These are phyloP conservation scores for Saraca asoca DNA, from an alignment of 331 rosid genomes.

Conservation along the genomic window DNA sequence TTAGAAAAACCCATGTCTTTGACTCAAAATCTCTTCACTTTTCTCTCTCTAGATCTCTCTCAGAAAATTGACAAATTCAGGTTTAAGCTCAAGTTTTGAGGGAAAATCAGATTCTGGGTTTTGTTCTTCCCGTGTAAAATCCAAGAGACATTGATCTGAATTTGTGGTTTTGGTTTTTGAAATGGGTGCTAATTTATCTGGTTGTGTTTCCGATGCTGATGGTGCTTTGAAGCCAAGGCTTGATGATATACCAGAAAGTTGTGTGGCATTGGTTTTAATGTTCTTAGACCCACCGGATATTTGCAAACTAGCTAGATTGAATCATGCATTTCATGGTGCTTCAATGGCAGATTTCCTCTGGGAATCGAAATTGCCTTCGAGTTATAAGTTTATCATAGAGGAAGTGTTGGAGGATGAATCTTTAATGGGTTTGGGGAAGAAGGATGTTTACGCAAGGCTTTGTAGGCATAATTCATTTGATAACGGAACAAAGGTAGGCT, in stretches of 20 bases:
- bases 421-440: slow-evolving; percentile 34
- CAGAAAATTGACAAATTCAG: slow-evolving; percentile 60
- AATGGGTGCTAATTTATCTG: slow-evolving; percentile 76
- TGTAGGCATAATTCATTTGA: slow-evolving; percentile 51
- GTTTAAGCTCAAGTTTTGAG: slow-evolving; percentile 52
- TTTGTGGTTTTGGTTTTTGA: not conserved
- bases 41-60: slow-evolving; percentile 49
- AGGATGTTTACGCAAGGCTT: slow-evolving; percentile 54
- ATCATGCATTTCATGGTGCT: slow-evolving; percentile 54
- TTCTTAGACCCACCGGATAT: slow-evolving; percentile 54
- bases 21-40: slow-evolving; percentile 23
- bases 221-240: slow-evolving; percentile 48
- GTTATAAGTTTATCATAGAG: slow-evolving; percentile 43
- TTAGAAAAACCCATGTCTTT: slow-evolving; percentile 50
- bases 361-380: slow-evolving; percentile 58
- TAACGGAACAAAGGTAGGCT: slow-evolving; percentile 51
- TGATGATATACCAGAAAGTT: slow-evolving; percentile 64
- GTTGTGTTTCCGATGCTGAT: slow-evolving; percentile 46
- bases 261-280: slow-evolving; percentile 52
- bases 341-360: slow-evolving; percentile 54
- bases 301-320: slow-evolving; percentile 53
- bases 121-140: slow-evolving; percentile 1
- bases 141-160: not conserved
- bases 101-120: slow-evolving; percentile 28
- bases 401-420: slow-evolving; percentile 38